Base-by-base conservation (phyloP, 2,329 filamentous ascomycete species). In the Fusarium sp. region DNA sequence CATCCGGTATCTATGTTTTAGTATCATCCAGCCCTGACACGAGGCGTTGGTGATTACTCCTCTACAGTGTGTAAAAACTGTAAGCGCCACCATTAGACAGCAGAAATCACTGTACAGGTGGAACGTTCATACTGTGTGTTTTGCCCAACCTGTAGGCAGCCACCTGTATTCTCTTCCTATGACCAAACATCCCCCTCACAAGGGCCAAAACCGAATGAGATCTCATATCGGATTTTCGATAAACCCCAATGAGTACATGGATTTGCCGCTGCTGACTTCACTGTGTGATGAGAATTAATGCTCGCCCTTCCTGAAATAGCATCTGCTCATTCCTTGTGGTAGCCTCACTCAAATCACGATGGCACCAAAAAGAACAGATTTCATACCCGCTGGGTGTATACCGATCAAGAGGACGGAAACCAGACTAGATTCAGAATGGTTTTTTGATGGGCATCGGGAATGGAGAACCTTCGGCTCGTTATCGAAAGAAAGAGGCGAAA, bases 331-430 rank as follows among this genome's bases (percentile, higher is more conserved):
- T 33, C n/a, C 60, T 48, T 28, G 24, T 33, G 36, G 28, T 30
- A 30, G 38, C 50, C 33, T 44, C 41, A 16, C 50, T 41, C 26
- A 33, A 30, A 57, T 55, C 41, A 18, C 16, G 31, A 77, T 77
- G 79, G 72, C 58, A 63, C 39, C 62, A 48, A 48, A 62, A 57
- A 30, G 39, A 45, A 57, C 72, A 39, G 56, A 72, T 41, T 84
- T 84, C 67, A 83, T 87, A 58, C 83, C 84, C 3, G 78, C 79
- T 26, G 85, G 85, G 55, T 83, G 81, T 65, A 70, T 86, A 4
- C 66, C 71, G 22, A 70, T 86, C 53, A 61, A 69, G 4, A 65
- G 54, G 31, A 69, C 77, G 8, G 74, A 79, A 10, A 47, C n/a
- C 22, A 28, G 51, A 16, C n/a, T 72, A 36, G 42, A 35, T 9